phyloP scores from a whole-genome alignment of 345 rosid genomes.

The Linum tenue region DNA sequence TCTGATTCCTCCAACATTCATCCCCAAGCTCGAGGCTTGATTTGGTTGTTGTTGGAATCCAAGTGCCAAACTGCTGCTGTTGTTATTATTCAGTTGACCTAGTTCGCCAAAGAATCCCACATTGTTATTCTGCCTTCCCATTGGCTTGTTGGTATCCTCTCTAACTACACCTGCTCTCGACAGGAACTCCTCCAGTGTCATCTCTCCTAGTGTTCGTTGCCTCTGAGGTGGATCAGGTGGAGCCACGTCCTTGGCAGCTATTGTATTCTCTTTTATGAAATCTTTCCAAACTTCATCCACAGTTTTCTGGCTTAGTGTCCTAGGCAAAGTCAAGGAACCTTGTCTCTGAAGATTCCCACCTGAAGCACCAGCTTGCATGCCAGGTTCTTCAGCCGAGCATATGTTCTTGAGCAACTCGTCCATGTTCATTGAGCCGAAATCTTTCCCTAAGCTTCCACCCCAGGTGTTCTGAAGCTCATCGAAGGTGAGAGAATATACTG shows the following conservation, averaged over 20 bases:
- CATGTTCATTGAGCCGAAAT: conserved; percentile 29
- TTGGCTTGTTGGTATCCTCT: conserved; percentile 17
- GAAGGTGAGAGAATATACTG: conserved; percentile 24
- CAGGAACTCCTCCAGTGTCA: conserved; percentile 28
- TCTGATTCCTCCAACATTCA: conserved; percentile 40
- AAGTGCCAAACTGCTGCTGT: conserved; percentile 28
- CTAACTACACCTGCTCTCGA: conserved; percentile 24
- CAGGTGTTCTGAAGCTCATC: conserved; percentile 26
- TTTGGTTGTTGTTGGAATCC: conserved; percentile 36
- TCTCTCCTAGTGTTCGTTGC: conserved; percentile 24
- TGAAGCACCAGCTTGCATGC: conserved; percentile 12
- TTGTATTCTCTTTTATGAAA: conserved; percentile 18
- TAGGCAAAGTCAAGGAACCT: conserved; percentile 29
- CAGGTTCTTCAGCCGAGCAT: conserved; percentile 26
- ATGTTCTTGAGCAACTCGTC: conserved; percentile 28
- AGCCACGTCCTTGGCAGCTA: conserved; percentile 13
- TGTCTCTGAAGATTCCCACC: conserved; percentile 56
- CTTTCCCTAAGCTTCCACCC: conserved; percentile 23
- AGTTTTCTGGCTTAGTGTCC: conserved; percentile 29
- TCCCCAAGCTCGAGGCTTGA: conserved; percentile 37
- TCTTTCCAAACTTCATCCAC: conserved; percentile 28
- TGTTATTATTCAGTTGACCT: conserved; percentile 13
- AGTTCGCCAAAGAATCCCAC: conserved; percentile 37
- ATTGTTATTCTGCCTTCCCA: conserved; percentile 28
- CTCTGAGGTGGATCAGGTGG: conserved; percentile 37